Conservation (phyloP, 768 basidiomycete species). For the Podaxis sp. region DNA sequence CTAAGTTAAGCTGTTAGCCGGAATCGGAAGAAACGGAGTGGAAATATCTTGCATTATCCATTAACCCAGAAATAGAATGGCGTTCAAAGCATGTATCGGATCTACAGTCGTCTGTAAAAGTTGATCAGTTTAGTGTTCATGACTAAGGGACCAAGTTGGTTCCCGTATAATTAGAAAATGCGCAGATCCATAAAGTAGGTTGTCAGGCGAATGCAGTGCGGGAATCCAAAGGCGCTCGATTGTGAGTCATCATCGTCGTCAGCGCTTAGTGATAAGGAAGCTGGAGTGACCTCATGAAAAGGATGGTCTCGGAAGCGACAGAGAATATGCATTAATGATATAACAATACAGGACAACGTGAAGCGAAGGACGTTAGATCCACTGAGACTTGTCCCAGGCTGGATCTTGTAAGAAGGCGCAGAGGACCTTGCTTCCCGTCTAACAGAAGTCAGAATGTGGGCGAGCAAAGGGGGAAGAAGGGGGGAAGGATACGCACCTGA, state of each 20-base stretch:
- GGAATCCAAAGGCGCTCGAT: too few relatives aligned
- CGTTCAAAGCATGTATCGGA: too few relatives aligned
- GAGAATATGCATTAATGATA: background rate
- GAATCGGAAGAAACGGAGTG: too few relatives aligned
- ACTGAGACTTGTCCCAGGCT: constrained; percentile 82
- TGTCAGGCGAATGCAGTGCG: too few relatives aligned
- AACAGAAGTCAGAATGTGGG: background rate
- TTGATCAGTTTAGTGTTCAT: too few relatives aligned
- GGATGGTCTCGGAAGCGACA: background rate
- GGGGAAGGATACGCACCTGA: constrained; percentile 57
- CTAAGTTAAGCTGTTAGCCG: too few relatives aligned
- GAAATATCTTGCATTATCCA: too few relatives aligned
- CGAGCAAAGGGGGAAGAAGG: background rate
- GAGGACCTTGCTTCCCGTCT: constrained; percentile 97
- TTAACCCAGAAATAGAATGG: too few relatives aligned
- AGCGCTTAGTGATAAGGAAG: background rate
- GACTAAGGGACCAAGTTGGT: too few relatives aligned
- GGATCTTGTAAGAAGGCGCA: constrained; percentile 96
- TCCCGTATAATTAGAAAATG: too few relatives aligned
- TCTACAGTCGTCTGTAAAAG: too few relatives aligned
- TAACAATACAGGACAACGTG: background rate
- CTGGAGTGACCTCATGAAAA: background rate
- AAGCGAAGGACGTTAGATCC: constrained; percentile 46
- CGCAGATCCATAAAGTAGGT: too few relatives aligned
- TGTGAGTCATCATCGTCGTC: background rate